Evolutionary conservation across 2,329 filamentous ascomycete species (phyloP).

Genomic region (Clonostachys solani): DNA sequence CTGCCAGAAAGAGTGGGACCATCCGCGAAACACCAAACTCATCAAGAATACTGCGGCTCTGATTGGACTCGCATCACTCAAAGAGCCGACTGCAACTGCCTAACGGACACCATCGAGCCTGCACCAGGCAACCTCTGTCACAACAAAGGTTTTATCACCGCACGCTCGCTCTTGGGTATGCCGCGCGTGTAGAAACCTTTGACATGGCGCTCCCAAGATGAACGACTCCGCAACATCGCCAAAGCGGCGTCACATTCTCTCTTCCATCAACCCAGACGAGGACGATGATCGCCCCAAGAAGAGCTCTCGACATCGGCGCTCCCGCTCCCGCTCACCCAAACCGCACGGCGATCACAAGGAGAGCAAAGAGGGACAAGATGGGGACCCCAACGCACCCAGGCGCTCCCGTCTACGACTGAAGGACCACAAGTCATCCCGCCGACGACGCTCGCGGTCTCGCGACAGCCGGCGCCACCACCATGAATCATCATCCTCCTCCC

Average conservation of each 20-base stretch:
- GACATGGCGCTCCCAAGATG: conserved; percentile 16
- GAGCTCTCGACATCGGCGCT: not conserved
- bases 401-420: conserved; percentile 27
- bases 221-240: conserved; percentile 23
- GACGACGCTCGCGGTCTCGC: conserved; percentile 7
- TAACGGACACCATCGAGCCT: too few relatives aligned
- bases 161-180: too few relatives aligned
- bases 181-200: too few relatives aligned
- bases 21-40: too few relatives aligned
- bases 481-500: conserved; percentile 5
- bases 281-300: not conserved
- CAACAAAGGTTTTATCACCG: too few relatives aligned
- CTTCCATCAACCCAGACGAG: conserved; percentile 37
- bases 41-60: too few relatives aligned
- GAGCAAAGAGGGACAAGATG: conserved; percentile 1
- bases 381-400: conserved; percentile 10
- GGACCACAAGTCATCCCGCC: conserved; percentile 17
- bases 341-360: conserved; percentile 6
- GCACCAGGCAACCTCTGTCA: too few relatives aligned
- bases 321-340: conserved; percentile 1
- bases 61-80: too few relatives aligned
- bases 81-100: too few relatives aligned
- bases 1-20: too few relatives aligned
- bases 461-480: conserved; percentile 7
- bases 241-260: conserved; percentile 41